Percentiles rank a stretch among this genome's conserved stretches.
Conservation (phyloP, 805 yeast genomes). For the Saccharomycopsis fermentans region DNA sequence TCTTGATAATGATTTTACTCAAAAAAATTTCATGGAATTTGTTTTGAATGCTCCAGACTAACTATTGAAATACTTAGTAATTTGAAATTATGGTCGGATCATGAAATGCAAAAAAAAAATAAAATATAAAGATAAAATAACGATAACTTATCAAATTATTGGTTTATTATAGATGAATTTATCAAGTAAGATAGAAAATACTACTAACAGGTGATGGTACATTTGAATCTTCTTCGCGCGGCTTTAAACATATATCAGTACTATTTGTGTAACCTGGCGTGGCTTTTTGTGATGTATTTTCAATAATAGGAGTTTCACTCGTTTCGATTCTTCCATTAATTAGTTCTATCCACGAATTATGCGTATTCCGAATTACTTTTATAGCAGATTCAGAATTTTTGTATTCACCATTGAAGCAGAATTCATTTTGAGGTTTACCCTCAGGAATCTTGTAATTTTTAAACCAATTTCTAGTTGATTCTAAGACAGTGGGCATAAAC, state of each 20-base stretch:
- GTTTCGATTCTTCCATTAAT: conserved; percentile 30
- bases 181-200: neutral
- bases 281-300: conserved; percentile 49
- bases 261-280: conserved; percentile 34
- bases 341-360: conserved; percentile 56
- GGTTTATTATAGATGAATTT: no score
- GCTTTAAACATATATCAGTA: conserved; percentile 13
- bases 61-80: no score
- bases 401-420: conserved; percentile 66
- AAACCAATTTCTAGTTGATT: conserved; percentile 69
- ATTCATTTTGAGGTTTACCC: conserved; percentile 65
- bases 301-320: conserved; percentile 13
- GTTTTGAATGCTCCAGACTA: no score
- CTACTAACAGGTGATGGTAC: neutral
- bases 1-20: no score
- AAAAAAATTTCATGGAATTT: no score
- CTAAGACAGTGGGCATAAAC: conserved; percentile 60
- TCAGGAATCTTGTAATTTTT: conserved; percentile 75
- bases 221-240: neutral
- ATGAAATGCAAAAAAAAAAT: no score
- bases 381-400: conserved; percentile 49
- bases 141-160: no score
- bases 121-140: no score
- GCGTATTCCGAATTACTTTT: conserved; percentile 51
- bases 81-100: no score